Base-by-base conservation (phyloP, 2,329 filamentous ascomycete genomes). In the Ascochyta rabiei region DNA sequence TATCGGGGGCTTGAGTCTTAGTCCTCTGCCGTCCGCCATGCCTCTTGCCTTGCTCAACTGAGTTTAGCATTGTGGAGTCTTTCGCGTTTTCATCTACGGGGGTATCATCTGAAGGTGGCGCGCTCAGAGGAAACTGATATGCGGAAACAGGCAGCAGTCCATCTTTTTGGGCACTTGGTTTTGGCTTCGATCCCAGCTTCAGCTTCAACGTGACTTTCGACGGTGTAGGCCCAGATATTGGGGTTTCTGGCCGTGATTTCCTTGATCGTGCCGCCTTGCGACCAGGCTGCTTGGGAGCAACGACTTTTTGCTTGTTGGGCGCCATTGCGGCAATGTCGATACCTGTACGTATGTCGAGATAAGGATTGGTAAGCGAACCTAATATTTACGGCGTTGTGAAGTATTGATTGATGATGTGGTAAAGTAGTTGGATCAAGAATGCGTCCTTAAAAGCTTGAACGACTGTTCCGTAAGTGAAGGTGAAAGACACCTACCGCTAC, bases 261-360 rank as follows among this genome's bases (percentile, higher is more conserved):
- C 13, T 33, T 13, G 6, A 38, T 7, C 10, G 28, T 18, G 21
- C 30, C 6, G 48, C 9, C 28, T 33, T 44, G 9, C 30, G 39
- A 15, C 49, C 26, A 23, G 34, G 5, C 28, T 31, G n/a, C 40
- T 30, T 45, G 30, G 35, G n/a, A 15, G 28, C 28, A n/a, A 56
- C n/a, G 8, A 48, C 13, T 16, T 43, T 56, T 15, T 52, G 53
- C 33, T 35, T 51, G 12, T 40, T 41, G 28, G 35, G 46, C 9
- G 46, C 28, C 46, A 55, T 55, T 35, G 38, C 1, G 12, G n/a
- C 19, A 30, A 21, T 40, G 13, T 40, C 5, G 6, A 9, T 23
- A 21, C 13, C 16, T 7, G 10, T 18, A 6, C n/a, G n/a, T 16
- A 34, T 9, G 15, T 16, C 31, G 15, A 13, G 31, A 9, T 6